Conservation (phyloP, 441 rosid species). For the Metrosideros polymorpha region DNA sequence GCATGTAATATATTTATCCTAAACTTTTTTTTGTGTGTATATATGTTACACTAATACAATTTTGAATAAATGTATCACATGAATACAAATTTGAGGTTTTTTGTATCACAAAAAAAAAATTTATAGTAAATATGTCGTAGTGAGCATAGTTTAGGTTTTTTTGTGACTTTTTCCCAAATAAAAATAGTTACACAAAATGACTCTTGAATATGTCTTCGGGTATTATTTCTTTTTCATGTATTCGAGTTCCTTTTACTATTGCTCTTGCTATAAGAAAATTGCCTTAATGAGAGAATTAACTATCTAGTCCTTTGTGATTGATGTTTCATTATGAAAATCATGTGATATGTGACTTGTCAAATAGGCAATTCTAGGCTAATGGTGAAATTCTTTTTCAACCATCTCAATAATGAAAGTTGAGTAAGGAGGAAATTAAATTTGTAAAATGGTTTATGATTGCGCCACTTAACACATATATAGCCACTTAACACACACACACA, state of each 20-base stretch:
- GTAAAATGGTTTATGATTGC: neutral
- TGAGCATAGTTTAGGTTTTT: no score
- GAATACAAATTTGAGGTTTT: no score
- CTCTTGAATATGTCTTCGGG: neutral
- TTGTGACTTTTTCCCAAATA: no score
- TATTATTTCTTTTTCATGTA: neutral
- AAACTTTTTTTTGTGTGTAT: no score
- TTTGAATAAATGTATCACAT: no score
- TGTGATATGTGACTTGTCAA: neutral
- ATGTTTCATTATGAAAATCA: neutral
- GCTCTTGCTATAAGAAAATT: neutral
- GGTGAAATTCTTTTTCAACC: neutral
- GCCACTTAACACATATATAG: fast-evolving
- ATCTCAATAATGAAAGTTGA: neutral
- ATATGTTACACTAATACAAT: no score
- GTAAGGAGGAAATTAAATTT: neutral
- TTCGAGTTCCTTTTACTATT: neutral
- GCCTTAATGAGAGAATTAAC: neutral
- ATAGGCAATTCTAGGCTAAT: neutral
- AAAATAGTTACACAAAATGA: neutral
- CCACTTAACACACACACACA: no score
- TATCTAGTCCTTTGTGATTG: neutral
- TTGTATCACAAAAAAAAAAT: no score
- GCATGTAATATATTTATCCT: no score
- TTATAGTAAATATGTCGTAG: no score